phyloP scores from a whole-genome alignment of 2,329 filamentous ascomycete species.

The Penicillium sp. region DNA sequence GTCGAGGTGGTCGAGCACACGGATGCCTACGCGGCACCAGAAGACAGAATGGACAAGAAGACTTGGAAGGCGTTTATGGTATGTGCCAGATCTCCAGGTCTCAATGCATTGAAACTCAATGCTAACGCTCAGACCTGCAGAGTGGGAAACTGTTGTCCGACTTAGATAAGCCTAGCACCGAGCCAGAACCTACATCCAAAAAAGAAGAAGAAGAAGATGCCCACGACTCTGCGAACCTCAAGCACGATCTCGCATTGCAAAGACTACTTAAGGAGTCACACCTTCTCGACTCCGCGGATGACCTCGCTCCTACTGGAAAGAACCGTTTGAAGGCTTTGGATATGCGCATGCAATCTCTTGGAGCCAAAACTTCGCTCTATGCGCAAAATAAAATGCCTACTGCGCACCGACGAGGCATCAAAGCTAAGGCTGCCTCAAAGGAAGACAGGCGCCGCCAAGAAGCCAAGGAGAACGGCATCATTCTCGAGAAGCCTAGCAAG shows the following conservation, averaged over 20 bases:
- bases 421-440: conserved; percentile 60
- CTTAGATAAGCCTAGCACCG: conserved; percentile 17
- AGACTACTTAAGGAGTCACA: conserved; percentile 89
- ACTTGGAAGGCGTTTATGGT: conserved; percentile 81
- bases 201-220: conserved; percentile 56
- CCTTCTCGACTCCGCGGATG: conserved; percentile 65
- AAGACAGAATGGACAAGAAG: conserved; percentile 59
- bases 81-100: conserved; percentile 15
- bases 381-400: conserved; percentile 87
- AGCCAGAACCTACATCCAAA: conserved; percentile 26
- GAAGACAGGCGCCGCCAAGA: conserved; percentile 73
- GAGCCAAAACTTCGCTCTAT: conserved; percentile 72
- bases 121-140: conserved; percentile 23
- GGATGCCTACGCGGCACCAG: conserved; percentile 43
- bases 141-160: conserved; percentile 51
- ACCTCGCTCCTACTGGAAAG: conserved; percentile 62
- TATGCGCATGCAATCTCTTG: conserved; percentile 76
- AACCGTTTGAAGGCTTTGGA: conserved; percentile 80
- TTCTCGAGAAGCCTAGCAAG: conserved; percentile 66
- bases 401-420: conserved; percentile 80
- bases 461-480: conserved; percentile 85
- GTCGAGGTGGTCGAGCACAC: conserved; percentile 66
- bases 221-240: conserved; percentile 66
- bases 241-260: conserved; percentile 90
- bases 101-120: not conserved